Conservation (phyloP, 139 green algal genomes). For the Closterium sp. region DNA sequence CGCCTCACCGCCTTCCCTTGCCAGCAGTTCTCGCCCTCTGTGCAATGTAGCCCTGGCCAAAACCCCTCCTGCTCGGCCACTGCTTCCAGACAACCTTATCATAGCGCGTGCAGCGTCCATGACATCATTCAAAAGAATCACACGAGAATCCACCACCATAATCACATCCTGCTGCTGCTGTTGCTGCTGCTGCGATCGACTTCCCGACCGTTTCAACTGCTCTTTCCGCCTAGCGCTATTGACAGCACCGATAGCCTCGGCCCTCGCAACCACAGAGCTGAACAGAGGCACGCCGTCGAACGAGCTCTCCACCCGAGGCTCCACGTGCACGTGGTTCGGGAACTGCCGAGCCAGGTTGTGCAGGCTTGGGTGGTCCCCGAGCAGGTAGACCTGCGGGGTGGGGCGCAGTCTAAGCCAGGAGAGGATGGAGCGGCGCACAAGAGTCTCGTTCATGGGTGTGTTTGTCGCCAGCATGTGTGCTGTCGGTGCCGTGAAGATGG, state of each 20-base stretch:
- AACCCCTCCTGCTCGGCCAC: too few species aligned
- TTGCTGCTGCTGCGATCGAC: not conserved
- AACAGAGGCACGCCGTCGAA: not conserved
- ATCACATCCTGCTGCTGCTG: not conserved
- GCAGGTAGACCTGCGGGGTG: not conserved
- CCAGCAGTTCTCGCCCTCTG: not conserved
- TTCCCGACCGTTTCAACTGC: not conserved
- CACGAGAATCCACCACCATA: not conserved
- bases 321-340: not conserved
- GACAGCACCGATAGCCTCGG: not conserved
- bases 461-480: not conserved
- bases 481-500: not conserved
- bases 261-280: not conserved
- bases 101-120: not conserved
- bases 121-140: not conserved
- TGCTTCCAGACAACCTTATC: not conserved
- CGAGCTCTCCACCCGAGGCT: not conserved
- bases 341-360: not conserved
- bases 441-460: not conserved
- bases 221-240: not conserved
- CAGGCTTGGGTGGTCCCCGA: not conserved
- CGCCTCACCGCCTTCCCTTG: not conserved
- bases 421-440: not conserved
- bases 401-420: not conserved
- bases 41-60: too few species aligned